Conservation (phyloP, 164 flowering plant species). For the Macadamia integrifolia region DNA sequence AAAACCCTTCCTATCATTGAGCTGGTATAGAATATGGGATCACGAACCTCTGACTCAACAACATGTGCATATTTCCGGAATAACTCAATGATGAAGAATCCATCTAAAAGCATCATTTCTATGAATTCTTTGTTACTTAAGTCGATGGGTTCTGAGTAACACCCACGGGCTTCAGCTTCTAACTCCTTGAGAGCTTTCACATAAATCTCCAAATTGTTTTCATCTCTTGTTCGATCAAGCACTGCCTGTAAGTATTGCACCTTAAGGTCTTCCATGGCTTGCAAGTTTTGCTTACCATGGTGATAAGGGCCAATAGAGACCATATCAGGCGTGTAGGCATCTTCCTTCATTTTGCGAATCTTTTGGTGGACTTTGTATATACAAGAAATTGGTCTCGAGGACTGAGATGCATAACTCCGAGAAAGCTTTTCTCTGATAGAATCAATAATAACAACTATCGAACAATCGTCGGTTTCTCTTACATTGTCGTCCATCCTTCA, state of each 20-base stretch:
- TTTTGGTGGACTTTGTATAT: not conserved
- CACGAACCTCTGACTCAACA: constrained; percentile 15
- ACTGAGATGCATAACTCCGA: too few relatives aligned
- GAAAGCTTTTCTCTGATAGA: not conserved
- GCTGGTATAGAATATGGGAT: constrained; percentile 40
- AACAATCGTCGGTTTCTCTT: too few relatives aligned
- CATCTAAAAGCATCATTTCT: not conserved
- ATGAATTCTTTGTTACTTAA: not conserved
- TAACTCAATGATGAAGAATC: constrained; percentile 28
- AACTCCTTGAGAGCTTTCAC: not conserved
- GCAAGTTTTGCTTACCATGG: not conserved
- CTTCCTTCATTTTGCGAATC: not conserved
- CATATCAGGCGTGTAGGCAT: not conserved
- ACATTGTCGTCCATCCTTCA: too few relatives aligned
- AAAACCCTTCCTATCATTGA: constrained; percentile 39
- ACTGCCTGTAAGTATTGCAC: not conserved
- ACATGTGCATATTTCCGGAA: constrained; percentile 9
- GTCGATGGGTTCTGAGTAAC: not conserved
- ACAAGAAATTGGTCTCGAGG: not conserved
- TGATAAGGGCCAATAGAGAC: constrained; percentile 1
- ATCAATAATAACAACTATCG: not conserved
- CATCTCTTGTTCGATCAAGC: not conserved
- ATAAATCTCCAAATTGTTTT: not conserved
- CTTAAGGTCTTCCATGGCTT: constrained; percentile 3
- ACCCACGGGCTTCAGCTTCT: not conserved